Base-by-base conservation (phyloP, 2,329 filamentous ascomycete species). In the Corinectria fuckeliana region DNA sequence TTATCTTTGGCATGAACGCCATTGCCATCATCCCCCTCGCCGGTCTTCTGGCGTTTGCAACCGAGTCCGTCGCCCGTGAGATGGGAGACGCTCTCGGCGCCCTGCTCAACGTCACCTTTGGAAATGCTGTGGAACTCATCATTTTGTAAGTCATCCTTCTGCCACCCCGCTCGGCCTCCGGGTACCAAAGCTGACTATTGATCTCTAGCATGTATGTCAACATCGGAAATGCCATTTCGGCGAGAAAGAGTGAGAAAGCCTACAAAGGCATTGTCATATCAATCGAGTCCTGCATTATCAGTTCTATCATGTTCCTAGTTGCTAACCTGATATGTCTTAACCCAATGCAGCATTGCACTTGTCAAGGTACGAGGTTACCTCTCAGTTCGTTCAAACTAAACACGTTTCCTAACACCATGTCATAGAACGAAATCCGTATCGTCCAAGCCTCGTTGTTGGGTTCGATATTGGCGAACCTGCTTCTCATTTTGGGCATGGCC, bases 401-500 rank as follows among this genome's bases (percentile, higher is more conserved):
- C 4, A 16, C 10, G 3, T 5, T 10, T 32, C 16, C 36, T 65
- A 32, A 45, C 55, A 20, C 0, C 25, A 28, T 9, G 10, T 26
- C 53, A 39, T 60, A 88, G 82, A 82, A 92, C 76, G 87, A 97
- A 80, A 95, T 97, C 61, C 88, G 91, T 60, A 94, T 97, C 67
- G 93, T 97, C 21, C 93, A 97, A 77, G 92, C 93, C 13, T 96
- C 93, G 0, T 80, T 97, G 50, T 82, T 97, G 26, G 93, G 93
- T 39, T 96, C 92, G 2, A 96, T 97, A 69, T 80, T 97, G 65
- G 90, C 93, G 64, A 97, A 97, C 72, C 78, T 97, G 56, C 82
- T 97, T 21, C 84, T 97, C 61, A 96, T 96, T 71, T 79, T 97
- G 68, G 93, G 93, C 71, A 97, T 97, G 92, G 88, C 89, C 57